Base-by-base conservation (phyloP, 768 basidiomycete species). In the Suillus sp. region DNA sequence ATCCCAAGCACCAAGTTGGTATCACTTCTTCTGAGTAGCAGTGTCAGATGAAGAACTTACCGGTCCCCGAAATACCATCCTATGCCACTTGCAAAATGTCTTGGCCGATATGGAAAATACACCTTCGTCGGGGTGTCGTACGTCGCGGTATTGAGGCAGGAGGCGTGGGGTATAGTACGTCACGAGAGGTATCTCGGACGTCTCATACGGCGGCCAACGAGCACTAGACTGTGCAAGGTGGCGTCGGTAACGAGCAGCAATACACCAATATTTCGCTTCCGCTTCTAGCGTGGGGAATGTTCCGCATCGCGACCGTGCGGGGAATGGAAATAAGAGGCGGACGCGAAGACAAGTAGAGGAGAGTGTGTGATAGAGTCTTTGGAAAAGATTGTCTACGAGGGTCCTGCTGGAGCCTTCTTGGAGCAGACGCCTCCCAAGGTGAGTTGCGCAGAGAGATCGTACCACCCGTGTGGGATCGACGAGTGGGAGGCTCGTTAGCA, bases 11-110 rank as follows among this genome's bases (percentile, higher is more conserved):
- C 18, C 38, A 3, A 55, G 35, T 9, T 27, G 13, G 25, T 20
- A 40, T 53, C 30, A 54, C 25, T n/a, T 35, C 37, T 43, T 27
- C 16, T 35, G 53, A 42, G 16, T n/a, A 63, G 25, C 55, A 38
- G 1, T 11, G 20, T 32, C 37, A 53, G 34, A 27, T 55, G 10
- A 1, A n/a, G 14, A n/a, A 67, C 80, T 68, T 61, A 83, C 82
- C 67, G 77, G 65, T 20, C 75, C 72, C 22, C 67, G 76, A 58
- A 78, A 81, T 27, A 81, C 79, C 77, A 83, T 79, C 13, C 77
- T 70, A 60, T 83, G 80, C 82, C 81, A 83, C 66, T 82, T 83
- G 62, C 78, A 80, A 64, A 79, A 78, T 11, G 69, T 70, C 48
- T 64, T 73, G 11, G 77, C 69, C 1, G 80, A 72, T 38, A 82